Conservation (phyloP, 768 basidiomycete genomes). For the Macrolepiota fuliginosa region DNA sequence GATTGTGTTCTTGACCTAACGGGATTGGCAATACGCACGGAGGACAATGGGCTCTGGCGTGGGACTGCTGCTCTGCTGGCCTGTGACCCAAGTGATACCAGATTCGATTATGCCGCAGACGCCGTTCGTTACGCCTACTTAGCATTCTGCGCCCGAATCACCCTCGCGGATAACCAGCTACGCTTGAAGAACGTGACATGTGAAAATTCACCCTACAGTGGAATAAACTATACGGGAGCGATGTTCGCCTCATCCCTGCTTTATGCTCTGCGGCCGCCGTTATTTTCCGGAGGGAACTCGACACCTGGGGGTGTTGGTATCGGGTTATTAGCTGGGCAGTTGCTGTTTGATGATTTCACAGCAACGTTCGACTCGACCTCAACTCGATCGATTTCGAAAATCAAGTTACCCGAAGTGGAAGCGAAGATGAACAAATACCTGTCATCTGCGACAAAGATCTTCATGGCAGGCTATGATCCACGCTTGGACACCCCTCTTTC, state of each 20-base stretch:
- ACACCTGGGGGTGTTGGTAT: background rate
- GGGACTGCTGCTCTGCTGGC: background rate
- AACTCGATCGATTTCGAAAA: background rate
- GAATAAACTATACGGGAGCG: background rate
- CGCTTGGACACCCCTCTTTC: background rate
- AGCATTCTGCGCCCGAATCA: background rate
- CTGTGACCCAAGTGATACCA: background rate
- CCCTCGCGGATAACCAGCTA: background rate
- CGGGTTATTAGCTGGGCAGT: slow-evolving; percentile 2
- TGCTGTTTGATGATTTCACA: slow-evolving; percentile 6
- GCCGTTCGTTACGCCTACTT: background rate
- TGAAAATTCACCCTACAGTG: too few species aligned
- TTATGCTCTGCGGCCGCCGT: background rate
- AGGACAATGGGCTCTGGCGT: slow-evolving; percentile 1
- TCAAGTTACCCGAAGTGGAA: background rate
- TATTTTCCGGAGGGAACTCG: background rate
- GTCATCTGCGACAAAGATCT: background rate
- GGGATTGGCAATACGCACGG: background rate
- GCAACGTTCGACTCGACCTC: background rate
- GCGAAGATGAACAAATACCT: slow-evolving; percentile 1
- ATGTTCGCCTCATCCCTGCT: slow-evolving; percentile 3
- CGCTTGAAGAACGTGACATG: background rate
- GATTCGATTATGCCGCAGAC: background rate
- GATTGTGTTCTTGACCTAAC: background rate
- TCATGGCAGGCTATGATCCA: background rate